A percentile compares a stretch with the other conserved stretches of the same genome.
phyloP scores from a whole-genome alignment of 2,329 filamentous ascomycete genomes.

The Incumbomyces delicatus region DNA sequence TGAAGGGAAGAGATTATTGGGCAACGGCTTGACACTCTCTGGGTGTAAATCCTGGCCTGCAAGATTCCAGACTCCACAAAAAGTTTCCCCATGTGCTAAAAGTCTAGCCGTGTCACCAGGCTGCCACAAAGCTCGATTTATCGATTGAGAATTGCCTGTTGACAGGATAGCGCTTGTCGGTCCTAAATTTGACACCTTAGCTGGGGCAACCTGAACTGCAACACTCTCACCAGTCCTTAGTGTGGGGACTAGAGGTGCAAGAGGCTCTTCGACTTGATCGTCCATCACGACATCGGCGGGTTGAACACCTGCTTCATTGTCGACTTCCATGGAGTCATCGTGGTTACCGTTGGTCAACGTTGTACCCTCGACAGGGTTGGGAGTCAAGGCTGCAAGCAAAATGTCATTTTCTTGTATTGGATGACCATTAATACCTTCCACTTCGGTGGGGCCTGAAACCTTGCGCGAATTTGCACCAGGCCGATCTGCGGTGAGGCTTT shows the following conservation, averaged over 20 bases:
- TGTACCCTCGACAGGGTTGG: constrained; percentile 28
- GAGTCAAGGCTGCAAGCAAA: constrained; percentile 30
- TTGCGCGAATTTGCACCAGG: constrained; percentile 26
- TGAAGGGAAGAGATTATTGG: constrained; percentile 12
- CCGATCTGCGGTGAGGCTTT: constrained; percentile 20
- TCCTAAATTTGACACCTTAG: constrained; percentile 38
- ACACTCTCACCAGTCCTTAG: constrained; percentile 36
- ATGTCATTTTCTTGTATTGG: constrained; percentile 12
- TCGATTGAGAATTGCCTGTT: constrained; percentile 27
- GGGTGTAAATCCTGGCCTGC: constrained; percentile 15
- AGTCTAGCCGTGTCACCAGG: constrained; percentile 35
- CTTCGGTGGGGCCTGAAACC: constrained; percentile 14
- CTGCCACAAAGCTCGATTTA: constrained; percentile 35
- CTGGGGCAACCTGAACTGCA: constrained; percentile 37
- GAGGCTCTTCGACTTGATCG: constrained; percentile 22
- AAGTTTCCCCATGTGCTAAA: constrained; percentile 33
- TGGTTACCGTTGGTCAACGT: constrained; percentile 16
- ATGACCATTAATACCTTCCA: constrained; percentile 19
- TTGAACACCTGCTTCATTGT: constrained; percentile 30
- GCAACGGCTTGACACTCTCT: constrained; percentile 9
- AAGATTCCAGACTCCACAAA: constrained; percentile 38
- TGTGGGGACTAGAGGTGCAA: constrained; percentile 27
- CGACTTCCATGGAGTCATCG: constrained; percentile 29
- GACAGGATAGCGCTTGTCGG: constrained; percentile 33
- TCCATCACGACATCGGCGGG: constrained; percentile 20